These are phyloP conservation scores for Cokeromyces recurvatus DNA, from an alignment of 371 early-diverging fungal species.

Conservation along the genomic window DNA sequence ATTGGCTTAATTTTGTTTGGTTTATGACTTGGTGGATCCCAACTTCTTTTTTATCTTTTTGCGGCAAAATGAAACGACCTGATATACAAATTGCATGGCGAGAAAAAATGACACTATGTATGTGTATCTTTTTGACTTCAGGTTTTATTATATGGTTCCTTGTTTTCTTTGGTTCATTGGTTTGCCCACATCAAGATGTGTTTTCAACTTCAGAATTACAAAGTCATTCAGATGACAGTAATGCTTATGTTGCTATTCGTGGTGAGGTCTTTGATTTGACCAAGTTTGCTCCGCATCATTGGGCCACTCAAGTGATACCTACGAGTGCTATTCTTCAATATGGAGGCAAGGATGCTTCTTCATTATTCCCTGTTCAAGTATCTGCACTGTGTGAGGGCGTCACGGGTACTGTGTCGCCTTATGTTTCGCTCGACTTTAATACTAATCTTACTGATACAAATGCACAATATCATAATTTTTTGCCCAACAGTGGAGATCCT, in stretches of 20 bases:
- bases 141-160: conserved; percentile 52
- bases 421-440: conserved; percentile 35
- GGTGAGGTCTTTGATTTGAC: conserved; percentile 72
- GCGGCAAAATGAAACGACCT: conserved; percentile 70
- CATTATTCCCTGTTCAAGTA: conserved; percentile 73
- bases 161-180: conserved; percentile 73
- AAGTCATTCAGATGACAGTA: conserved; percentile 22
- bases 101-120: conserved; percentile 79
- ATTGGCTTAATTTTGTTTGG: conserved; percentile 86
- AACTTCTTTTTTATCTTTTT: conserved; percentile 51
- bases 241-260: conserved; percentile 59
- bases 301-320: conserved; percentile 41
- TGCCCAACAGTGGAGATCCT: conserved; percentile 32
- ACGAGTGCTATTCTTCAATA: conserved; percentile 52
- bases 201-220: conserved; percentile 48
- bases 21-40: conserved; percentile 88
- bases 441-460: conserved; percentile 34
- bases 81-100: conserved; percentile 89
- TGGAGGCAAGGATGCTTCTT: conserved; percentile 62
- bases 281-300: conserved; percentile 55
- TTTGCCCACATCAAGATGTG: conserved; percentile 83
- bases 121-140: conserved; percentile 61
- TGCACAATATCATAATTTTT: conserved; percentile 38
- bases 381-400: conserved; percentile 47
- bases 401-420: conserved; percentile 26